Base-by-base conservation (phyloP, 768 basidiomycete genomes). In the Lenzites betulinus region DNA sequence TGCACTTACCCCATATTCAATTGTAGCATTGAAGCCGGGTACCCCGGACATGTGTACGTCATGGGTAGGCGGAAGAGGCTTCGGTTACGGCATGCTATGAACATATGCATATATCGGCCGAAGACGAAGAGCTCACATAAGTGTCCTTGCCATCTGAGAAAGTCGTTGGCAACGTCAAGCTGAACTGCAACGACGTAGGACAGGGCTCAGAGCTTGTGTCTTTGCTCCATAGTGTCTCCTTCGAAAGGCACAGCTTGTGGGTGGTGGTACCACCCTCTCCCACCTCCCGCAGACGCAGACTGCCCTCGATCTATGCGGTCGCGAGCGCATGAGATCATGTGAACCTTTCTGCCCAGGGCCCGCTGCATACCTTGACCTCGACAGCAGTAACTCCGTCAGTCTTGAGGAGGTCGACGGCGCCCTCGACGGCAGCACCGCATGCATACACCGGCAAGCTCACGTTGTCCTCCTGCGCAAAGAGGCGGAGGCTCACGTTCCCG, bases 1-100 rank as follows among this genome's bases (percentile, higher is more conserved):
- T 0, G 79, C 85, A 53, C 76, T 80, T 9, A 90, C 78, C 26
- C 77, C 78, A 67, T 92, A 92, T 25, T 82, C 81, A 53, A 89
- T 83, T 7, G 72, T 80, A 15, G 90, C 88, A 16, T 78, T 76
- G 67, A 92, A 90, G 1, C 90, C 90, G 11, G 90, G 90, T 7
- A 91, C 70, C 3, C 89, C 89, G 13, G 82, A 81, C 18, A 92
- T 75, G 63, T 86, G 87, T 16, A 87, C 83, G 58, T 84, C 77
- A 62, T 84, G 87, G 13, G 83, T 88, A 0, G 90, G 90, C 22
- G 90, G 90, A 23, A 92, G 76, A 44, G 83, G 78, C 89, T 91
- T 55, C 60, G 44, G 2, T 22, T 25, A 13, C 5, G 11, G 11
- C 20, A 13, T 13, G 8, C 23, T 46, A 8, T 46, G 44, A 46